Evolutionary conservation across 805 yeast genomes (phyloP), one percentile per base, ranked within the genome.

Genomic region (Ogataea thermomethanolica): DNA sequence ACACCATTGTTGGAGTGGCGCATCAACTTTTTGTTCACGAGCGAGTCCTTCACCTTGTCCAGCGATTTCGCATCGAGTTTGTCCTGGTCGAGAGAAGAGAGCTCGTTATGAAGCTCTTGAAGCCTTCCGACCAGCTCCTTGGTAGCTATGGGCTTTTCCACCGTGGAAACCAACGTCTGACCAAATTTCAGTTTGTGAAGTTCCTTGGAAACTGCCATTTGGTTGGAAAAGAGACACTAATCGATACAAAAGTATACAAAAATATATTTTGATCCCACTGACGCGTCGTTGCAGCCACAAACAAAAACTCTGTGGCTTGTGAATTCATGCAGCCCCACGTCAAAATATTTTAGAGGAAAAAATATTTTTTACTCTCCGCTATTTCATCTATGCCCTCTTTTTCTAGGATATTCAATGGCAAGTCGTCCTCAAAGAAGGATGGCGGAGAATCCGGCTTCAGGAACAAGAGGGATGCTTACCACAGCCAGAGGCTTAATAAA

Each of bases 1-100:
- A 89, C 78, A 5, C 91, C 93, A 3, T 58, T 43, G 54, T 86
- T 87, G 35, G 76, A 70, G 53, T 81, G 82, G 25, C 64, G 67
- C 2, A 84, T 44, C 10, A 86, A 63, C 50, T 82, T 85, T 42
- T 70, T 73, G 51, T 75, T 76, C 11, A 76, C 66, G 26, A 88
- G 64, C 32, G 77, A 80, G 20, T 59, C 61, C 39, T 76, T 74
- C 11, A 81, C 65, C 2, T 48, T 41, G 20, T 71, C 70, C 7
- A 80, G 53, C 0, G 78, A 64, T 8, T 51, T 48, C 1, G 76
- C 47, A 34, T 82, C 78, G 17, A 73, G 70, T 14, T 62, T 60
- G 24, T 79, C 87, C 51, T 82, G 90, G 37, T 81, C 82, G 9
- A 81, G 53, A 2, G 72, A 58, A 0, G 84, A 66, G 8, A 89